Conservation (phyloP, 257 asterid genomes). For the Datura wrightii region DNA sequence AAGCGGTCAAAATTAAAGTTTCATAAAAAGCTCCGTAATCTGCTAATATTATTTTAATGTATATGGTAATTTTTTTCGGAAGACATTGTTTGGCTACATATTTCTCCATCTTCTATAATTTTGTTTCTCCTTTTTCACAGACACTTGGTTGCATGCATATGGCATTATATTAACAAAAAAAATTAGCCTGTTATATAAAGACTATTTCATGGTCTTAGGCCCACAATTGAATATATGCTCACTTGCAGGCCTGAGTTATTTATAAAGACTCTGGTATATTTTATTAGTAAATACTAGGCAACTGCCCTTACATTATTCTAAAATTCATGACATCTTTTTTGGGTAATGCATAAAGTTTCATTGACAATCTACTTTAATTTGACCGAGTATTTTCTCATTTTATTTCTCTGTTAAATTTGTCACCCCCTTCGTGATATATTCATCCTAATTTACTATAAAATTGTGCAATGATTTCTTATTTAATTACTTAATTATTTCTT, state of each 20-base stretch:
- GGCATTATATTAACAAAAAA: not conserved
- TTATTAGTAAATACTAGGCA: not conserved
- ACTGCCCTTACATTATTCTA: slow-evolving; percentile 15
- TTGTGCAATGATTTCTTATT: too few relatives aligned
- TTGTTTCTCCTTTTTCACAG: not conserved
- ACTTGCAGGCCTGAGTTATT: slow-evolving; percentile 38
- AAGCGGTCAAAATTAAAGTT: not conserved
- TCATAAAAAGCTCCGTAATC: not conserved
- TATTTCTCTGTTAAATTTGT: not conserved
- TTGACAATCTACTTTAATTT: not conserved
- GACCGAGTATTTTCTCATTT: not conserved
- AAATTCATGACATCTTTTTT: not conserved
- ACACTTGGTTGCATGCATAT: not conserved
- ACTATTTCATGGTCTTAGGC: not conserved
- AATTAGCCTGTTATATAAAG: not conserved
- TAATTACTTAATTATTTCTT: too few relatives aligned
- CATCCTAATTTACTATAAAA: too few relatives aligned
- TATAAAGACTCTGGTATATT: slow-evolving; percentile 13
- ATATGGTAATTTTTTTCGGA: too few relatives aligned
- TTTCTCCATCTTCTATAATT: not conserved
- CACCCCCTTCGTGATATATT: not conserved
- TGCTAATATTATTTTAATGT: not conserved
- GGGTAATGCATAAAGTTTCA: not conserved
- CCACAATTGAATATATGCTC: not conserved
- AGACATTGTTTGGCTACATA: too few relatives aligned